Conservation (phyloP, 257 asterid genomes). For the Nicotiana obtusifolia region DNA sequence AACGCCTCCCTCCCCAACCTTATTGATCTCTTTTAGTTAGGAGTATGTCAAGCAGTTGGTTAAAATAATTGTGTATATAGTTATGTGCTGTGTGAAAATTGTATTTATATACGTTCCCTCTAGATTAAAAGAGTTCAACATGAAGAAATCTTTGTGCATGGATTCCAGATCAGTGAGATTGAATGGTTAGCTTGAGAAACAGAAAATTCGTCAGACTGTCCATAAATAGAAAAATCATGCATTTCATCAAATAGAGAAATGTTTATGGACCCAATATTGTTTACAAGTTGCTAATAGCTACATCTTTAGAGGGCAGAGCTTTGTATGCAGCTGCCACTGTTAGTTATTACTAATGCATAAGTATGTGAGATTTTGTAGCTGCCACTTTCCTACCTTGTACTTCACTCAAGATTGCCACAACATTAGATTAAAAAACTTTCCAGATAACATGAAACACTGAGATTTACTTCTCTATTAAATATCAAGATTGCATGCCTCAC, state of each 20-base stretch:
- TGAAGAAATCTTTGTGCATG: too few relatives aligned
- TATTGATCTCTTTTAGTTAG: not conserved
- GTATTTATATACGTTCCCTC: not conserved
- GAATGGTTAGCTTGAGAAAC: too few relatives aligned
- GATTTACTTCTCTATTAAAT: not conserved
- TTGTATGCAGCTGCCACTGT: too few relatives aligned
- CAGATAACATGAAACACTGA: slow-evolving; percentile 1
- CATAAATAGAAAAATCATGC: too few relatives aligned
- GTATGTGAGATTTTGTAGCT: not conserved
- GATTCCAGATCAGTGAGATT: too few relatives aligned
- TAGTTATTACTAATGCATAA: not conserved
- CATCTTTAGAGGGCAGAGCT: too few relatives aligned
- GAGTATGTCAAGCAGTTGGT: slow-evolving; percentile 2
- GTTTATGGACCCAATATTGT: too few relatives aligned
- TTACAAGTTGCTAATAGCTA: too few relatives aligned
- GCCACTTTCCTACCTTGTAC: not conserved
- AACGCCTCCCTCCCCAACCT: not conserved
- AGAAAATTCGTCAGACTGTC: too few relatives aligned
- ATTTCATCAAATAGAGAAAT: too few relatives aligned
- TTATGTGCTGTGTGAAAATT: not conserved
- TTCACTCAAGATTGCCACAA: not conserved
- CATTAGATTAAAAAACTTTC: not conserved
- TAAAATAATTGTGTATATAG: not conserved
- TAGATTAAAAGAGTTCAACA: too few relatives aligned
- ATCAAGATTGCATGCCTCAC: not conserved